Percentiles rank a stretch among this genome's conserved stretches.
These are phyloP conservation scores for Pseudoturritis turrita DNA, from an alignment of 345 rosid species.

Conservation along the genomic window DNA sequence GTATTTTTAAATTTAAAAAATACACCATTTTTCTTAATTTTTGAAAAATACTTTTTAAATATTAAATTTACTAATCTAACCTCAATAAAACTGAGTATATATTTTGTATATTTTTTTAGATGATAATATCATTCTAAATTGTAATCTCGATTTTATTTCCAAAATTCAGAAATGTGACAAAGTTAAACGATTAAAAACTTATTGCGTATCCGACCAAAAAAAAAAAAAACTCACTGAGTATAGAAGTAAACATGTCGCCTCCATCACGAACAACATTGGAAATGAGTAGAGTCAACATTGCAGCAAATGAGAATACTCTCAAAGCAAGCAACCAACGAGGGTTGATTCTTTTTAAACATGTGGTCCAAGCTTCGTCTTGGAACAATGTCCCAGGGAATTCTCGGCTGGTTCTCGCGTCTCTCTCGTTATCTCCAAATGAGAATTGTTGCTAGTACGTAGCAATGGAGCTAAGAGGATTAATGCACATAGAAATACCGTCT, in stretches of 20 bases:
- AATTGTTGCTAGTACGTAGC: conserved; percentile 35
- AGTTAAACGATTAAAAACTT: background rate
- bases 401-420: conserved; percentile 20
- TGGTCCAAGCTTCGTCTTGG: conserved; percentile 73
- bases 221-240: conserved; percentile 97
- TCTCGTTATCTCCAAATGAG: conserved; percentile 54
- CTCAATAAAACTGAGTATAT: too few relatives aligned
- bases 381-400: conserved; percentile 40
- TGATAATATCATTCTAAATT: too few relatives aligned
- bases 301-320: conserved; percentile 52
- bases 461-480: conserved; percentile 45
- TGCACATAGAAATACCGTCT: conserved; percentile 81
- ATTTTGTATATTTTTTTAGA: too few relatives aligned
- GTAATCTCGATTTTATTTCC: conserved; percentile 10
- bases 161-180: background rate
- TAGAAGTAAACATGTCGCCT: conserved; percentile 72
- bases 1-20: too few relatives aligned
- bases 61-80: too few relatives aligned
- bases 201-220: too few relatives aligned
- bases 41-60: too few relatives aligned
- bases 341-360: conserved; percentile 57
- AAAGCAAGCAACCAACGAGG: conserved; percentile 74
- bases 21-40: too few relatives aligned
- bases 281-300: conserved; percentile 51
- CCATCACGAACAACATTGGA: conserved; percentile 53